Evolutionary conservation across 352 stramenopile species (phyloP), one percentile per base, ranked within the genome.

Genomic region (Phytophthora idaei): DNA sequence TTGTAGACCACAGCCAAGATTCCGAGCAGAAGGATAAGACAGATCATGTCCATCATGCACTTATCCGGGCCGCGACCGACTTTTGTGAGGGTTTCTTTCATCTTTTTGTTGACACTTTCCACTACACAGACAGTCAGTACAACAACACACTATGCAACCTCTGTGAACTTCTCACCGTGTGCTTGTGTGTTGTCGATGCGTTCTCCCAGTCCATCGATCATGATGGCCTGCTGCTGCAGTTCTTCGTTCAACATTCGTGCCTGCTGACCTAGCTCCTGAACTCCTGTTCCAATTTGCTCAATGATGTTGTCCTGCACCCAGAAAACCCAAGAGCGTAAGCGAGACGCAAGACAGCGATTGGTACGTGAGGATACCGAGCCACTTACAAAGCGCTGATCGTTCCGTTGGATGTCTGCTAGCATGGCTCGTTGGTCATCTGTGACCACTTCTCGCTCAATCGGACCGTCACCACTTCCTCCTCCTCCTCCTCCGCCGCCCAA

Each of bases 41-140:
- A 95, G 69, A 95, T 95, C 80, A 95, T 91, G 61, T 94, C 85
- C 86, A 94, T 94, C 83, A 94, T 95, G 75, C 85, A 94, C 63
- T 93, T 94, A 71, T 94, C 86, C 25, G 72, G 78, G 25, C 86
- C 88, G 29, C 88, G 83, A 11, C 86, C 85, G 14, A 93, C 73
- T 47, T 90, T 82, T 34, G 77, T 66, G 2, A 94, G 77, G 34
- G 86, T 93, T 51, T 92, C 85, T 71, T 91, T 91, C 84, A 95
- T 95, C 69, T 94, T 94, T 44, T 77, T 76, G 61, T 95, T 93
- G 42, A 95, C 80, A 36, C 73, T 93, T 67, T 94, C 85, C 41
- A 94, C 87, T 95, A 63, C n/a, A 21, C 27, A 44, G 44, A 28
- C 31, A 47, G 49, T 21, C 41, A 69, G 61, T 45, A 34, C 32